phyloP scores from a whole-genome alignment of 176 grass and related monocot species.

The Lolium perenne region DNA sequence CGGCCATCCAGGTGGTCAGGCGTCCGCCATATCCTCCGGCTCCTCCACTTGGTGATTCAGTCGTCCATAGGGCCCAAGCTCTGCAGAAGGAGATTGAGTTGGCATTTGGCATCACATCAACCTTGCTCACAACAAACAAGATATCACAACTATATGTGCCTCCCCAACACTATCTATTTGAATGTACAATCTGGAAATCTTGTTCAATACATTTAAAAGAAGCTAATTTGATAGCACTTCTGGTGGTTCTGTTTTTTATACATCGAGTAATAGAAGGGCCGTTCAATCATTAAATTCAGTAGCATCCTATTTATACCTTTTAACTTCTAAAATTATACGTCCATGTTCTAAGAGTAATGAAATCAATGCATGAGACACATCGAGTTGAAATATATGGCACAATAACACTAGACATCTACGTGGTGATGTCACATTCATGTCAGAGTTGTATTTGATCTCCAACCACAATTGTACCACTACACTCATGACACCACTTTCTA shows the following conservation, averaged over 20 bases:
- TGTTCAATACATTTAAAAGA: not conserved
- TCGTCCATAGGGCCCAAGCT: constrained; percentile 30
- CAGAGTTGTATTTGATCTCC: too few relatives aligned
- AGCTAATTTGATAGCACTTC: not conserved
- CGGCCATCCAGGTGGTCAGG: constrained; percentile 32
- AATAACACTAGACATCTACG: not conserved
- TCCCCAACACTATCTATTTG: too few relatives aligned
- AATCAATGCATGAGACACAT: not conserved
- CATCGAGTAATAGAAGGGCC: too few relatives aligned
- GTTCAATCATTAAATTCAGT: too few relatives aligned
- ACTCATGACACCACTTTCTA: too few relatives aligned
- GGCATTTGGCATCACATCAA: not conserved
- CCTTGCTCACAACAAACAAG: too few relatives aligned
- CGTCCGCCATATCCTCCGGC: not conserved
- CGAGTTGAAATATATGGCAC: not conserved
- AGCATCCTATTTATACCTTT: too few relatives aligned
- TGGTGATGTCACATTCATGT: too few relatives aligned
- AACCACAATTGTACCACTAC: too few relatives aligned
- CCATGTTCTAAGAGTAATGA: not conserved
- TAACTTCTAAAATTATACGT: not conserved
- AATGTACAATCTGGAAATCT: too few relatives aligned
- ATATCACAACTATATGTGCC: too few relatives aligned
- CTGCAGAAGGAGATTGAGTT: constrained; percentile 47
- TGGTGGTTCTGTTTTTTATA: too few relatives aligned
- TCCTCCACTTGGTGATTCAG: constrained; percentile 35